Conservation (phyloP, 768 basidiomycete genomes). For the Leucosporidium yakuticum region DNA sequence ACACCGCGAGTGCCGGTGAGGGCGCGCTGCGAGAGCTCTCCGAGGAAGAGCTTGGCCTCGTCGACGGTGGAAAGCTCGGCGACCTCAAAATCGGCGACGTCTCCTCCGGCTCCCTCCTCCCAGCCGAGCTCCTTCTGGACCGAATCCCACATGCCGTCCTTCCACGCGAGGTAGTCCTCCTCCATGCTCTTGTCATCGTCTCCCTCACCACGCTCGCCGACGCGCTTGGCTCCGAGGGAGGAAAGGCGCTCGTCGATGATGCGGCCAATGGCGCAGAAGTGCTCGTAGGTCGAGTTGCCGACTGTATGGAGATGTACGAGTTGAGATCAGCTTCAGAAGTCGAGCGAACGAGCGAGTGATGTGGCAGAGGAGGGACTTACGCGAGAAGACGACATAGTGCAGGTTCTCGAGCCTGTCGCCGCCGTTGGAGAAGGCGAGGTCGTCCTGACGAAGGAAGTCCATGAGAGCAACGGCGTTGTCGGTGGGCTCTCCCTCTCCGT, state of each 20-base stretch:
- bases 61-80: constrained; percentile 66
- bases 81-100: constrained; percentile 87
- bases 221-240: constrained; percentile 73
- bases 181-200: constrained; percentile 99
- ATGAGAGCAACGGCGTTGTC: constrained; percentile 93
- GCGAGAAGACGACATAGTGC: constrained; percentile 89
- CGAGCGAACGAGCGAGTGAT: background rate
- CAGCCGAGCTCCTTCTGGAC: constrained; percentile 76
- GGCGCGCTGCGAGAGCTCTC: constrained; percentile 92
- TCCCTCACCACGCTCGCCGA: constrained; percentile 87
- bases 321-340: background rate
- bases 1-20: constrained; percentile 89
- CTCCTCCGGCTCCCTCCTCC: constrained; percentile 93
- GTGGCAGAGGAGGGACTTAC: constrained; percentile 41
- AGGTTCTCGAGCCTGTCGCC: constrained; percentile 63
- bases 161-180: constrained; percentile 99
- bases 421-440: constrained; percentile 79
- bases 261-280: constrained; percentile 85
- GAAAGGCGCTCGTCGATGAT: constrained; percentile 66
- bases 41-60: constrained; percentile 85
- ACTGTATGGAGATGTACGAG: constrained; percentile 6
- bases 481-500: constrained; percentile 97
- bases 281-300: constrained; percentile 80
- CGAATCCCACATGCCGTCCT: constrained; percentile 91
- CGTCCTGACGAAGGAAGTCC: constrained; percentile 81